phyloP scores from a whole-genome alignment of 257 asterid genomes.

The Perilla frutescens region DNA sequence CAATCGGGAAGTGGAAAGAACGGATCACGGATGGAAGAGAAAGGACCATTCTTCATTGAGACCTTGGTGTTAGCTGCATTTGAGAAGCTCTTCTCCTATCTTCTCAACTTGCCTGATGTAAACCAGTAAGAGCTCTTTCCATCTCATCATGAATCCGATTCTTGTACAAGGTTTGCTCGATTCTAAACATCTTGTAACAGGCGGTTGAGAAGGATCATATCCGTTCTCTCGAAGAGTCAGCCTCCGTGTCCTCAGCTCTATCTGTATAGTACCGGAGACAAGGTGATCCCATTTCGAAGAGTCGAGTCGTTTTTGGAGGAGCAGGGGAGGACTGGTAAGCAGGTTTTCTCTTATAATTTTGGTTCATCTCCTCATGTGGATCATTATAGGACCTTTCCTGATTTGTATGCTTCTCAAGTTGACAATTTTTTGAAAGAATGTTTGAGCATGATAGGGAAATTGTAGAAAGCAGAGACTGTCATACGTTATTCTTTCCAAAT shows the following conservation, averaged over 20 bases:
- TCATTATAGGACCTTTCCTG: slow-evolving; percentile 77
- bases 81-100: slow-evolving; percentile 71
- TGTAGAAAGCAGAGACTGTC: slow-evolving; percentile 18
- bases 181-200: slow-evolving; percentile 43
- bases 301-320: slow-evolving; percentile 67
- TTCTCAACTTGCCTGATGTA: slow-evolving; percentile 63
- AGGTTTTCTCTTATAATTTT: slow-evolving; percentile 59
- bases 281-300: slow-evolving; percentile 70
- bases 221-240: slow-evolving; percentile 55
- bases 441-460: slow-evolving; percentile 34
- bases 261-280: slow-evolving; percentile 79
- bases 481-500: no score
- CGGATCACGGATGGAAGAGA: slow-evolving; percentile 42
- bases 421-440: slow-evolving; percentile 60
- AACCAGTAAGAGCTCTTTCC: slow-evolving; percentile 54
- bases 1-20: slow-evolving; percentile 24
- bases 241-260: slow-evolving; percentile 88
- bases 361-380: slow-evolving; percentile 90
- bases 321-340: slow-evolving; percentile 61
- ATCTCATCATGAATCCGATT: slow-evolving; percentile 4
- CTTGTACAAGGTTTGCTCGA: slow-evolving; percentile 10
- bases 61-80: slow-evolving; percentile 55
- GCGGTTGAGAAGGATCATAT: slow-evolving; percentile 58
- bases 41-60: slow-evolving; percentile 54
- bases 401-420: slow-evolving; percentile 55